These are phyloP conservation scores for Staphylotrichum tortipilum DNA, from an alignment of 495 filamentous ascomycete genomes.

Conservation along the genomic window DNA sequence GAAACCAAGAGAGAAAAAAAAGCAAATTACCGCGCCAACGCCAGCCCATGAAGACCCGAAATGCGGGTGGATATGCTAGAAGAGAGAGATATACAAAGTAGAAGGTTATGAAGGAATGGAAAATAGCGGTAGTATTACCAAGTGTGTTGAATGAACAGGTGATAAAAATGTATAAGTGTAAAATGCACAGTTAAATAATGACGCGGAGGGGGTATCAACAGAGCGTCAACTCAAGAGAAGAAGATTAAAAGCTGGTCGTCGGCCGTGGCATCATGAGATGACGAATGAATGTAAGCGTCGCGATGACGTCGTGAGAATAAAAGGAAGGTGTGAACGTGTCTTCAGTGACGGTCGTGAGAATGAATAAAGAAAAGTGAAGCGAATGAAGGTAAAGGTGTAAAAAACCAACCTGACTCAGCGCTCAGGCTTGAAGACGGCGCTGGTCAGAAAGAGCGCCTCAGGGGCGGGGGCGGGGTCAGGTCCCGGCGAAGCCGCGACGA, in stretches of 20 bases:
- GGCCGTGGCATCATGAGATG: slow-evolving; percentile 4
- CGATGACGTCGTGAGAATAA: neutral
- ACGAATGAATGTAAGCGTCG: neutral
- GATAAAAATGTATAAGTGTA: neutral
- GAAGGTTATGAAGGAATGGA: too few relatives aligned
- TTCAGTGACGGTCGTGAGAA: neutral
- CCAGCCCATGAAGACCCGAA: neutral
- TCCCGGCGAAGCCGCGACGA: slow-evolving; percentile 4
- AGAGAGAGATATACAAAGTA: neutral
- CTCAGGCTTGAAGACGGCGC: slow-evolving; percentile 33
- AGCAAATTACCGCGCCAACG: neutral
- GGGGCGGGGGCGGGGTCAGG: slow-evolving; percentile 2
- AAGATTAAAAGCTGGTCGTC: slow-evolving; percentile 2
- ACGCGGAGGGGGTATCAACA: slow-evolving; percentile 4
- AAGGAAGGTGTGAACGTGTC: neutral
- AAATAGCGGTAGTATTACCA: too few relatives aligned
- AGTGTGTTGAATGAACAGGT: neutral
- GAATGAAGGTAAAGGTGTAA: too few relatives aligned
- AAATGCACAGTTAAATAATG: neutral
- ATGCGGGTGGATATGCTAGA: neutral
- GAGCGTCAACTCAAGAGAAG: neutral
- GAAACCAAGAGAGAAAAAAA: neutral
- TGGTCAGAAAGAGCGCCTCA: slow-evolving; percentile 34
- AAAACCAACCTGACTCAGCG: too few relatives aligned
- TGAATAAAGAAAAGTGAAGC: too few relatives aligned